These are phyloP conservation scores for Candida frijolesensis DNA, from an alignment of 1,139 yeast species.

Conservation along the genomic window DNA sequence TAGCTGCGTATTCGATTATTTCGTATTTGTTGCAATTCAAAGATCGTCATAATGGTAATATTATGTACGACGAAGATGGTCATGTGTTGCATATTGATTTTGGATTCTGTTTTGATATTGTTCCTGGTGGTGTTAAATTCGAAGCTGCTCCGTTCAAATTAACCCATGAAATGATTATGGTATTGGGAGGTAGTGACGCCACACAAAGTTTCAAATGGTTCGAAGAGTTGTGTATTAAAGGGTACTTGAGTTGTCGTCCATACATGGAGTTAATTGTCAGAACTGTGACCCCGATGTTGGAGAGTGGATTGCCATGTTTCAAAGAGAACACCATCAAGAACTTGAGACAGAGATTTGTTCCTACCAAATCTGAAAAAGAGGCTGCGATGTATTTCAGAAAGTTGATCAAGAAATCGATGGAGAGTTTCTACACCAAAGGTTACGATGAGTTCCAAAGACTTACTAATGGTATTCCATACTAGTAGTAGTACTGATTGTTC, in stretches of 20 bases:
- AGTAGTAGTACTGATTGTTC: no score
- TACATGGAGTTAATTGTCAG: constrained; percentile 85
- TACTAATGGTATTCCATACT: constrained; percentile 96
- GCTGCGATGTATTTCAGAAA: constrained; percentile 79
- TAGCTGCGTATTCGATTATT: constrained; percentile 95
- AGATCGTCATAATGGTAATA: constrained; percentile 98
- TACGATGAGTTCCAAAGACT: constrained; percentile 96
- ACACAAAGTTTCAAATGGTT: constrained; percentile 94
- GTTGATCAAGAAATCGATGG: constrained; percentile 79
- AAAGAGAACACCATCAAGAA: constrained; percentile 81
- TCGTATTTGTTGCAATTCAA: constrained; percentile 92
- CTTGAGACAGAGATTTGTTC: constrained; percentile 77
- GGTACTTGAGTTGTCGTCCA: constrained; percentile 87
- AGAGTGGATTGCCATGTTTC: constrained; percentile 94
- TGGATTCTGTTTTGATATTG: constrained; percentile 98
- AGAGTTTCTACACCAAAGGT: constrained; percentile 87
- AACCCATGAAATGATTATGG: constrained; percentile 94
- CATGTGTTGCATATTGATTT: constrained; percentile 95
- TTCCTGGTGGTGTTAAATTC: constrained; percentile 97
- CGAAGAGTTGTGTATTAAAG: constrained; percentile 93
- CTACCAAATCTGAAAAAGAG: constrained; percentile 78
- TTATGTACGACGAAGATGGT: constrained; percentile 96
- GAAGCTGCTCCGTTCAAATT: constrained; percentile 97
- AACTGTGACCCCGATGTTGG: constrained; percentile 90
- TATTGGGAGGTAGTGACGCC: constrained; percentile 83